Evolutionary conservation across 352 stramenopile genomes (phyloP), one percentile per base, ranked within the genome.

Genomic region (Phytophthora cryptogea): DNA sequence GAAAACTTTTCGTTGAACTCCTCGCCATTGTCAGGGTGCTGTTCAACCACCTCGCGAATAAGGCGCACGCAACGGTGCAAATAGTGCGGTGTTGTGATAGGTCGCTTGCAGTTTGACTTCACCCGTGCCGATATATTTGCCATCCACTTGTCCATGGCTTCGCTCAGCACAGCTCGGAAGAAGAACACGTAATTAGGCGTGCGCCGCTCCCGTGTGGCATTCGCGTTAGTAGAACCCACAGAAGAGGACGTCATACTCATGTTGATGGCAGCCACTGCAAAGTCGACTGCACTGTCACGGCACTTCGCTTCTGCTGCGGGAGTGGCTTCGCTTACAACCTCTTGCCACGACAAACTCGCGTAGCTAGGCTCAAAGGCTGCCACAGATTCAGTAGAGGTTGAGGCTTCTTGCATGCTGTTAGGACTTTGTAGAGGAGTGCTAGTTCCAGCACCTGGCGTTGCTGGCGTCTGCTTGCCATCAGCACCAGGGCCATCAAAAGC

Each of bases 111-210:
- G 58, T 91, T 92, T 8, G 61, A 78, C 45, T 91, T 92, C 17
- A 78, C 68, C 2, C 82, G 69, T 23, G 76, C 67, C 4, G 70
- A 78, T 8, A 92, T 75, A 37, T 85, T 90, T 14, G 83, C 81
- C 81, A 94, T 90, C 87, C 87, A 95, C 58, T 95, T 95, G 67
- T 95, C 85, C 87, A 95, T 94, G 4, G 83, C 79, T 58, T 95
- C 87, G 44, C 74, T 92, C 32, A 95, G 65, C 26, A 94, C 72
- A 17, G 83, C 87, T 43, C 87, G 75, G 14, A 95, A 78, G 45
- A 95, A 88, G 59, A 95, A 95, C 20, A 94, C 74, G 64, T 94
- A 94, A 65, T 92, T 94, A 47, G 85, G 85, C 10, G 79, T 90
- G 28, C 80, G 74, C 35, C 85, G 76, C 59, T 91, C 82, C 53